Base-by-base conservation (phyloP, 345 rosid species). In the sweet orange (Citrus sinensis) region DNA sequence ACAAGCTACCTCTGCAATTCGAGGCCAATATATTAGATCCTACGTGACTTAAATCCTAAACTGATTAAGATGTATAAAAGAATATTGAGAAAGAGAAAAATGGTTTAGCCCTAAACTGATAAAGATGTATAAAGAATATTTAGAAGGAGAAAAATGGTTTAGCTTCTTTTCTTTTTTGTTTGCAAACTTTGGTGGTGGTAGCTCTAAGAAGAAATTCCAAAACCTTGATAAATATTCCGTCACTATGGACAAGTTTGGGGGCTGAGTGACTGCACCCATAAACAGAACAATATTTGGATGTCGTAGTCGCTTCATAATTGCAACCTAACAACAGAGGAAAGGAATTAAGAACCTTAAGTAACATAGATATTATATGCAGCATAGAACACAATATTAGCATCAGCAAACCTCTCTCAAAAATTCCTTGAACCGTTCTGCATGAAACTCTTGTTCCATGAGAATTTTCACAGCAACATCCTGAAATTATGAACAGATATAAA, bases 401-500 rank as follows among this genome's bases (percentile, higher is more conserved):
- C 37, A 54, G 73, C 80, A 69, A 73, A 94, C 99, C 98, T 97
- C 99, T 85, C 98, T 91, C 89, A 94, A 75, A 87, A 94, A 97
- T 86, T 97, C 99, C 83, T 89, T 88, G 62, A 89, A 87, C 32
- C 91, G 94, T 82, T 97, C 99, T 51, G 88, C 91, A 82, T 90
- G 97, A 80, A 89, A 90, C 73, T 94, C 99, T 88, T 97, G 99
- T 82, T 94, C 99, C 99, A 97, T 97, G 82, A 97, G 98, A 84
- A 94, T 93, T 91, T 97, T 97, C 88, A 97, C 99, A 29, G 99
- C 99, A 83, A 97, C 99, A 85, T 97, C 98, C 99, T 97, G 89
- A 40, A 82, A 66, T 81, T 80, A 79, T 24, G 34, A 77, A 77
- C 49, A 75, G 27, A 51, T 20, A 37, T 32, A 16, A 67, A 27